Evolutionary conservation across 2,329 filamentous ascomycete species (phyloP).

Genomic region (Bipolaris zeicola): DNA sequence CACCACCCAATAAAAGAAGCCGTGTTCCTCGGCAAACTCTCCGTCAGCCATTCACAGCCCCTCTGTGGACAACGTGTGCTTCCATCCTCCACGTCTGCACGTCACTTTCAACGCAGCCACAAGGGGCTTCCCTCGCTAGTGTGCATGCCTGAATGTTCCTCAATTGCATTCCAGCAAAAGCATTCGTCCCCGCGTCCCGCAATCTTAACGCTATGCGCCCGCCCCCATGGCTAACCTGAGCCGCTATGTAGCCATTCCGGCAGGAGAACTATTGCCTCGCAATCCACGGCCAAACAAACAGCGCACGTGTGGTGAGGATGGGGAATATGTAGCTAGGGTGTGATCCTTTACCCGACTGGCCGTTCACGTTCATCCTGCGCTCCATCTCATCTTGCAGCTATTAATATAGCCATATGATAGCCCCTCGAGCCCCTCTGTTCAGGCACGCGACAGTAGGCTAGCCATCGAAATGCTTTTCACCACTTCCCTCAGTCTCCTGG

Average conservation of each 20-base stretch:
- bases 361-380: constrained; percentile 14
- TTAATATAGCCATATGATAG: constrained; percentile 16
- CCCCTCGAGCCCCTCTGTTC: constrained; percentile 2
- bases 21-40: constrained; percentile 8
- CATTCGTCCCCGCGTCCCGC: constrained; percentile 16
- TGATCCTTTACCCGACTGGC: constrained; percentile 9
- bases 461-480: constrained; percentile 28
- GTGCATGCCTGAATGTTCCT: background rate
- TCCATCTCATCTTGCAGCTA: constrained; percentile 6
- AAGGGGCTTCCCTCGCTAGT: background rate
- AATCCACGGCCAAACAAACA: constrained; percentile 22
- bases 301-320: background rate
- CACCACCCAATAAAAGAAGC: constrained; percentile 13
- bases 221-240: background rate
- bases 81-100: background rate
- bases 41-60: constrained; percentile 24
- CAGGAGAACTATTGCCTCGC: constrained; percentile 2
- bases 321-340: background rate
- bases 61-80: constrained; percentile 23
- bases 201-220: constrained; percentile 10
- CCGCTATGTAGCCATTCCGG: constrained; percentile 6
- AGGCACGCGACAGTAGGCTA: constrained; percentile 20
- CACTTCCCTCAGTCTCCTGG: constrained; percentile 21
- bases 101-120: constrained; percentile 9
- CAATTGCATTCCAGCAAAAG: constrained; percentile 11